These are phyloP conservation scores for Peniophora sp. DNA, from an alignment of 1,284 basidiomycete species.

Conservation along the genomic window DNA sequence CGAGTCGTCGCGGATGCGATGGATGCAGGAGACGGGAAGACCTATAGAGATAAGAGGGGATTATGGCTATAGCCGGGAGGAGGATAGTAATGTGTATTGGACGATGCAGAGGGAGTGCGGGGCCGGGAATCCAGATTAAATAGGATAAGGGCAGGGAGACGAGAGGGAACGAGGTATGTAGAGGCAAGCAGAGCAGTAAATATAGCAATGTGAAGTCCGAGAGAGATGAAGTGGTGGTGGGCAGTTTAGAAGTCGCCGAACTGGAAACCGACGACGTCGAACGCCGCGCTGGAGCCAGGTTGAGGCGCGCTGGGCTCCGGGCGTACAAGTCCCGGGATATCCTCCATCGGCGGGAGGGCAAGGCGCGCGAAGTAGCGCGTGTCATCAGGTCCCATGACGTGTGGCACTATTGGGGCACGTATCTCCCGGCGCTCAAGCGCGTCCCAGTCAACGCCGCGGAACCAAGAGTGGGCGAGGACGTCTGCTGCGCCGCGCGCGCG, in stretches of 20 bases:
- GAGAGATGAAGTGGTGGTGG: neutral
- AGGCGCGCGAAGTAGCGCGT: conserved; percentile 76
- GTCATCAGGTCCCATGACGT: conserved; percentile 69
- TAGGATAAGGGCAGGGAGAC: neutral
- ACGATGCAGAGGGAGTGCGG: neutral
- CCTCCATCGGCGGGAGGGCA: conserved; percentile 63
- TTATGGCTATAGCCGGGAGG: neutral
- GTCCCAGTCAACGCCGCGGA: conserved; percentile 89
- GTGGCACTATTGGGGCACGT: conserved; percentile 74
- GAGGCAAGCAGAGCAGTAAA: neutral
- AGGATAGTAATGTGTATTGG: neutral
- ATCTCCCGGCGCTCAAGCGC: conserved; percentile 75
- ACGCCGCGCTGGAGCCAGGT: conserved; percentile 42
- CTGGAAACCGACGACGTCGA: conserved; percentile 58
- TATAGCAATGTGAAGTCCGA: neutral
- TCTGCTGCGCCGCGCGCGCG: conserved; percentile 90
- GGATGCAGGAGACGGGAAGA: too few species aligned
- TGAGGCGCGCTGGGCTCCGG: conserved; percentile 44
- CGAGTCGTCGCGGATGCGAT: too few species aligned
- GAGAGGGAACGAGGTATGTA: neutral
- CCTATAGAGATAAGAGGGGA: too few species aligned
- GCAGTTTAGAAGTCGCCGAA: conserved; percentile 62
- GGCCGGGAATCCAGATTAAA: neutral
- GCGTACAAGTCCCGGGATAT: conserved; percentile 67
- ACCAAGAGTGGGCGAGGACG: conserved; percentile 92